Percentiles rank a stretch among this genome's conserved stretches.
Conservation (phyloP, 1,284 basidiomycete species). For the Coniophora puteana region DNA sequence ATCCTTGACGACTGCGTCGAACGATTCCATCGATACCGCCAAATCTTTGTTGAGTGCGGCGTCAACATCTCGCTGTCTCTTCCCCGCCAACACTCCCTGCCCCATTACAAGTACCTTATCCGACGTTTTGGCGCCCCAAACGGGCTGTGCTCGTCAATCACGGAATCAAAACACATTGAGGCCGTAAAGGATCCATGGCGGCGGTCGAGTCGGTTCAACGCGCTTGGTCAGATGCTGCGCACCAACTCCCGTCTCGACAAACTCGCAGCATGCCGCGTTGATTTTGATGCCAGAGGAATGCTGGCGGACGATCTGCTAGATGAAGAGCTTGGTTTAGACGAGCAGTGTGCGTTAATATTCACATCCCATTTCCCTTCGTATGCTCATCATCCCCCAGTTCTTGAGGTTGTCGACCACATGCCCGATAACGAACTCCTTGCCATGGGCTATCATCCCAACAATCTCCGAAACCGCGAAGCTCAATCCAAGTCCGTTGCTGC, state of each 20-base stretch:
- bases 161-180: slow-evolving; percentile 6
- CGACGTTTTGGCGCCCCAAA: slow-evolving; percentile 11
- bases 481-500: no score
- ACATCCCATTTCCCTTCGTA: no score
- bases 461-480: no score
- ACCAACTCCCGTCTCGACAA: slow-evolving; percentile 6
- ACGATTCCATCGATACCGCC: slow-evolving; percentile 15
- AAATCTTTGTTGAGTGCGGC: slow-evolving; percentile 15
- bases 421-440: no score
- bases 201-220: slow-evolving; percentile 2
- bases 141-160: slow-evolving; percentile 11
- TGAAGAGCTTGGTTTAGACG: no score
- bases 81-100: slow-evolving; percentile 10
- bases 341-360: no score
- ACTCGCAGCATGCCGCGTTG: background rate
- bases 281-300: slow-evolving; percentile 4
- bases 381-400: no score
- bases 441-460: no score
- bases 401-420: no score
- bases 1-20: slow-evolving; percentile 14
- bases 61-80: slow-evolving; percentile 7
- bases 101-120: slow-evolving; percentile 9
- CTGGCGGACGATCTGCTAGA: no score
- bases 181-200: slow-evolving; percentile 3
- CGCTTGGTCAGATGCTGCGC: slow-evolving; percentile 6